Evolutionary conservation across 2,329 filamentous ascomycete genomes (phyloP).

Genomic region (Fusarium torreyae): DNA sequence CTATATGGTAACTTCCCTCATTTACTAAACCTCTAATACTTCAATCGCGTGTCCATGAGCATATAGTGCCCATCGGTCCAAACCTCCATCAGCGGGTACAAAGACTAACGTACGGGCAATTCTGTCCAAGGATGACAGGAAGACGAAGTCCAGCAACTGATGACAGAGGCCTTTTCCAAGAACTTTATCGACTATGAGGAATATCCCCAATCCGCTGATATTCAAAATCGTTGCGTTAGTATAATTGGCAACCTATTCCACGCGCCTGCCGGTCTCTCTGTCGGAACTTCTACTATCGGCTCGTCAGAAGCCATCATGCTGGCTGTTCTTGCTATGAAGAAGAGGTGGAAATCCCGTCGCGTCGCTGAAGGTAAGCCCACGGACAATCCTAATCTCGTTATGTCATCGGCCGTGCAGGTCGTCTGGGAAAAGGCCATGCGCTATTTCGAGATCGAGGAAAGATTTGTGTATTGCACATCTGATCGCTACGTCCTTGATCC

Average conservation of each 20-base stretch:
- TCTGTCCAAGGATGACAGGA: constrained; percentile 67
- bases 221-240: constrained; percentile 92
- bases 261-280: constrained; percentile 77
- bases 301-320: constrained; percentile 93
- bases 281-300: constrained; percentile 91
- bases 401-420: constrained; percentile 96
- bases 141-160: constrained; percentile 95
- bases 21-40: too few relatives aligned
- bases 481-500: constrained; percentile 77
- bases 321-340: constrained; percentile 92
- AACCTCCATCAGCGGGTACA: too few relatives aligned
- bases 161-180: constrained; percentile 91
- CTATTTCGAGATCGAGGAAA: constrained; percentile 95
- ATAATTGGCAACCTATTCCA: constrained; percentile 95
- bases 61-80: too few relatives aligned
- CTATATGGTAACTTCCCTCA: constrained; percentile 79
- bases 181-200: constrained; percentile 96
- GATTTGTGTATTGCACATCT: constrained; percentile 76
- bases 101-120: too few relatives aligned
- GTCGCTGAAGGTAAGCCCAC: constrained; percentile 85
- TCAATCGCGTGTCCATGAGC: too few relatives aligned
- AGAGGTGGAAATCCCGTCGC: constrained; percentile 90
- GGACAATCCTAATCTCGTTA: constrained; percentile 90
- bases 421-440: constrained; percentile 95
- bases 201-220: constrained; percentile 84